Conservation (phyloP, 192 early-diverging fungal species). For the Entophlyctis luteolus region DNA sequence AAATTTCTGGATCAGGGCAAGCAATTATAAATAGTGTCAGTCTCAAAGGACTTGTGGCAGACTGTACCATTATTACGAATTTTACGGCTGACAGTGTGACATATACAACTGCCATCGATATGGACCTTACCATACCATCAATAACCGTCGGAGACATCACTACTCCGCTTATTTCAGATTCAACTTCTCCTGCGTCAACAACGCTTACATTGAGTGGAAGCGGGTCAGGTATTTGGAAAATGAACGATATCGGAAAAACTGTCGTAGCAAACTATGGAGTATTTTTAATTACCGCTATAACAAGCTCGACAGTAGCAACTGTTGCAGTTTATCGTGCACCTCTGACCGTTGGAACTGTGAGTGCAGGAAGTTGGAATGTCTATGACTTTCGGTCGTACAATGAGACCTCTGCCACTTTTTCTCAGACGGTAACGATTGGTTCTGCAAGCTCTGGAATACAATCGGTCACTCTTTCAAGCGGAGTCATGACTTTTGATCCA, state of each 20-base stretch:
- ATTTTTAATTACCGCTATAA: conserved; percentile 12
- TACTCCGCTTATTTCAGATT: neutral
- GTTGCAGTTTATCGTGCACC: conserved; percentile 5
- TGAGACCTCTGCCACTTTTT: neutral
- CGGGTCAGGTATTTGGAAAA: neutral
- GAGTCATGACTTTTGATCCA: neutral
- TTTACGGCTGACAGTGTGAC: neutral
- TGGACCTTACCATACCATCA: neutral
- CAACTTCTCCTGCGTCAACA: neutral
- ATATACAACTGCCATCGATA: neutral
- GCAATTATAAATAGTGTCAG: conserved; percentile 17
- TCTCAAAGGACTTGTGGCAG: conserved; percentile 7
- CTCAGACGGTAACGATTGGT: neutral
- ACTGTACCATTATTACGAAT: neutral
- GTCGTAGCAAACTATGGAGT: neutral
- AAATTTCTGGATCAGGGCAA: neutral
- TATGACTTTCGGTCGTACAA: conserved; percentile 12
- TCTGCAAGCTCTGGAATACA: neutral
- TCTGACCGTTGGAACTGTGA: neutral
- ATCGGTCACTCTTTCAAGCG: neutral
- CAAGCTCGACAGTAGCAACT: neutral
- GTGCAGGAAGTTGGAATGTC: conserved; percentile 4
- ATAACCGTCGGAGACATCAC: neutral
- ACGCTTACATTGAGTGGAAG: neutral
- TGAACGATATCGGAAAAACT: conserved; percentile 18